Base-by-base conservation (phyloP, 164 flowering plant species). In the Magnolia sinica region DNA sequence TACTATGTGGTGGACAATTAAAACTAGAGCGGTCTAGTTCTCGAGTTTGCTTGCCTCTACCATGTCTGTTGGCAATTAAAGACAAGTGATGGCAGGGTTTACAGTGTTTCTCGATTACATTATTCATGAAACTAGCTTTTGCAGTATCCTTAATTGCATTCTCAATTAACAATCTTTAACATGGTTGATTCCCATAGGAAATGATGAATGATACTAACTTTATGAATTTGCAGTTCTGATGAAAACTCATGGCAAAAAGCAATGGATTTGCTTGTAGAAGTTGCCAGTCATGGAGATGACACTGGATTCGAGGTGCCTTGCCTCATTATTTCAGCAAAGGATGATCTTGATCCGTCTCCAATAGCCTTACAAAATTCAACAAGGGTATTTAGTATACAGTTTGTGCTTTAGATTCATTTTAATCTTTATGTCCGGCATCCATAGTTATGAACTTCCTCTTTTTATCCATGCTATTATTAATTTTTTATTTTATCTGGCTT, bases 281-380 rank as follows among this genome's bases (percentile, higher is more conserved):
- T 94, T 84, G 98, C 98, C 23, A 83, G 87, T 78, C 97, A 89
- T 77, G 95, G 94, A 27, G 99, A 96, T 80, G 84, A 85, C 74
- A 93, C 87, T 74, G 96, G 98, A 50, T 91, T 65, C 82, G 94
- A 87, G 86, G 90, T 93, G 68, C 99, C 99, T 82, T 94, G 95
- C 85, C 94, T 96, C 70, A 87, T 94, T 74, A 90, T 94, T 78
- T 89, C 96, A 14, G 92, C 98, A 8, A 96, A 96, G 82, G 98
- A 94, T 80, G 99, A 96, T 81, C 87, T 91, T 64, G 92, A 90
- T 69, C 86, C 94, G 14, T 91, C 87, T 80, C 87, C 93, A 68
- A 77, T 79, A 78, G 91, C 92, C 55, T 82, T 91, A 77, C 93
- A 91, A 64, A 88, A 91, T 82, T 90, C 95, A 11, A 89, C 93